Evolutionary conservation across 2,329 filamentous ascomycete species (phyloP), one percentile per base, ranked within the genome.

Genomic region (Coniochaeta prunicola): DNA sequence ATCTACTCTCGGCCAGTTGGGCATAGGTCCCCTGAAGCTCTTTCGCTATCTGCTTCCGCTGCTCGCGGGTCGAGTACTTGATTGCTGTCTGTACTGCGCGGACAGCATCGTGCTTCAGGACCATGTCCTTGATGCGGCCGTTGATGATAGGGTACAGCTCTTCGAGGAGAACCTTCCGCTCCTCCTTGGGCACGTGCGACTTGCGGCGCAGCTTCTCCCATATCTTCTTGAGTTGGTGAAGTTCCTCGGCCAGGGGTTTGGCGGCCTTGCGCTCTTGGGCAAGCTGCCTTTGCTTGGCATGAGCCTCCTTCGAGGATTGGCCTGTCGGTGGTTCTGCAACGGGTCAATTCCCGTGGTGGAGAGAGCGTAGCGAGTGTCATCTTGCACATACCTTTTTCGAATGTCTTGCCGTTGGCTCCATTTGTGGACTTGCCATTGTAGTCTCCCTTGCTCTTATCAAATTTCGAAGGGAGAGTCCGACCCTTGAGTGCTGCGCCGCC

Each of bases 91-190:
- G 94, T 28, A 99, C 89, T 45, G 96, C 92, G 65, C 94, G 85
- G n/a, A 96, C 93, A 36, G 92, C 91, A 71, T 99, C 94, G 73
- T 99, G 94, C 83, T 99, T 99, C 77, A 99, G 90, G 21, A 97
- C 93, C 65, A 97, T 96, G 62, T 97, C 94, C 74, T 91, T 91
- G 67, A 97, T 89, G 59, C 90, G 86, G 57, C 92, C 93, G 26
- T 90, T 94, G 67, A 97, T 90, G 69, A 99, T 96, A 59, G 83
- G 81, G 73, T 96, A 97, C 28, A 99, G 82, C 77, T 99, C 93
- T 61, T 87, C 84, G 54, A 97, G 89, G 42, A 99, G 83, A 71
- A 88, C 82, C 73, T 93, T 88, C 62, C 94, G 85, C 77, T 99
- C 92, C 40, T 96, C 90, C 67, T 88, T 86, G 42, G 92, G 89